A percentile compares a stretch with the other conserved stretches of the same genome.
These are phyloP conservation scores for Erysimum cheiri DNA, from an alignment of 441 rosid genomes.

Conservation along the genomic window DNA sequence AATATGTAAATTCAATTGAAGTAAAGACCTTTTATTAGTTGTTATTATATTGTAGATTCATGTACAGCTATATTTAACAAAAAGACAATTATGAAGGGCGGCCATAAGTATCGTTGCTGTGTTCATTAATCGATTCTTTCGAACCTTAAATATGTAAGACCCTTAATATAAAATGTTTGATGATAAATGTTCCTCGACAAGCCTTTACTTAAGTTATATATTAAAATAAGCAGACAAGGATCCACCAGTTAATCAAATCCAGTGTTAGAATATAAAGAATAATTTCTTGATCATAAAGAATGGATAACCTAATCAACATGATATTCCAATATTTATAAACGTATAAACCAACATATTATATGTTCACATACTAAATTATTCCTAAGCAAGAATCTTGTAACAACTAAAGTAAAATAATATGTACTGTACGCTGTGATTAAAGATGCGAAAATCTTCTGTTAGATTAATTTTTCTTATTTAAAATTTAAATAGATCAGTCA, in stretches of 20 bases:
- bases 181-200: neutral
- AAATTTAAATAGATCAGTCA: neutral
- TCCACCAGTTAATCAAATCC: neutral
- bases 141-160: constrained; percentile 2
- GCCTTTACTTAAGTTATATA: neutral
- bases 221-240: neutral
- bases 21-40: no score
- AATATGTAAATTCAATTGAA: neutral
- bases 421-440: neutral
- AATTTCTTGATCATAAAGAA: constrained; percentile 16
- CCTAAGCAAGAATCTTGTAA: constrained; percentile 3
- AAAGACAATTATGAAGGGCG: constrained; percentile 6
- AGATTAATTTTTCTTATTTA: no score
- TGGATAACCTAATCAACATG: constrained; percentile 20
- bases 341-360: neutral
- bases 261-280: constrained; percentile 6
- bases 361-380: constrained; percentile 6
- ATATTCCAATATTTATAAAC: neutral
- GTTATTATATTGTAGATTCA: neutral
- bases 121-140: constrained; percentile 10
- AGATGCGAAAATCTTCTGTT: neutral
- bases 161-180: constrained; percentile 11
- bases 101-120: neutral
- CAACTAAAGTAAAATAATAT: constrained; percentile 6
- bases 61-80: neutral